Conservation (phyloP, 2,329 filamentous ascomycete species). For the Harringtonia aguacate region DNA sequence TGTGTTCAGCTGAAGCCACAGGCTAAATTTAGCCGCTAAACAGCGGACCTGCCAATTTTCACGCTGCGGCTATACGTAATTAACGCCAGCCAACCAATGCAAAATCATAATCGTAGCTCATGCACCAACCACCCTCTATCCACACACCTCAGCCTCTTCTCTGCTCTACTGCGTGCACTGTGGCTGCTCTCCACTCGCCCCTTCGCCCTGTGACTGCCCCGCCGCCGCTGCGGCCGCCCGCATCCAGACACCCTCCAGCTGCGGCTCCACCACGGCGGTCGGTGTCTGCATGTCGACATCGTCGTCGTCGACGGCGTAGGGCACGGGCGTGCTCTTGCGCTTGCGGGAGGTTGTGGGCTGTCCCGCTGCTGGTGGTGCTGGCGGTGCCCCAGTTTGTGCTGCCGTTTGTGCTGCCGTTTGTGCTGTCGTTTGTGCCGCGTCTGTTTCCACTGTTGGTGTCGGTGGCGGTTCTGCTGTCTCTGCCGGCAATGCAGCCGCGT, state of each 20-base stretch:
- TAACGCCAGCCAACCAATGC: too few species aligned
- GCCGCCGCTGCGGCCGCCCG: not conserved
- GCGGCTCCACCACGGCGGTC: slow-evolving; percentile 1
- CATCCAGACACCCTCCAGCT: slow-evolving; percentile 9
- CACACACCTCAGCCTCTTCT: too few species aligned
- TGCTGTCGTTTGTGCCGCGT: not conserved
- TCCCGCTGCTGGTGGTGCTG: not conserved
- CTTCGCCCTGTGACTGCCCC: not conserved
- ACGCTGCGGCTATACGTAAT: too few species aligned
- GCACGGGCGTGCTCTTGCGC: slow-evolving; percentile 11
- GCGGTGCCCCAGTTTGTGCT: too few species aligned
- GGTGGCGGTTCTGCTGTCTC: not conserved
- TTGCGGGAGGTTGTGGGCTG: slow-evolving; percentile 2
- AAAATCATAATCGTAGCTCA: too few species aligned
- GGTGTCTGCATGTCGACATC: slow-evolving; percentile 9
- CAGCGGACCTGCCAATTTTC: too few species aligned
- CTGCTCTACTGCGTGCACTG: too few species aligned
- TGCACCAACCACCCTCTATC: too few species aligned
- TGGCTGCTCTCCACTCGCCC: too few species aligned
- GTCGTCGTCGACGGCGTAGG: slow-evolving; percentile 6
- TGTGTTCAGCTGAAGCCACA: too few species aligned
- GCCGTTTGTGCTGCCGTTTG: not conserved
- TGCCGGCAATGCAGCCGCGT: not conserved
- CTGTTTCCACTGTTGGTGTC: not conserved
- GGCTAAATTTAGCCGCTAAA: too few species aligned